Conservation (phyloP, 805 yeast species). For the Tetrapisispora fleetii region DNA sequence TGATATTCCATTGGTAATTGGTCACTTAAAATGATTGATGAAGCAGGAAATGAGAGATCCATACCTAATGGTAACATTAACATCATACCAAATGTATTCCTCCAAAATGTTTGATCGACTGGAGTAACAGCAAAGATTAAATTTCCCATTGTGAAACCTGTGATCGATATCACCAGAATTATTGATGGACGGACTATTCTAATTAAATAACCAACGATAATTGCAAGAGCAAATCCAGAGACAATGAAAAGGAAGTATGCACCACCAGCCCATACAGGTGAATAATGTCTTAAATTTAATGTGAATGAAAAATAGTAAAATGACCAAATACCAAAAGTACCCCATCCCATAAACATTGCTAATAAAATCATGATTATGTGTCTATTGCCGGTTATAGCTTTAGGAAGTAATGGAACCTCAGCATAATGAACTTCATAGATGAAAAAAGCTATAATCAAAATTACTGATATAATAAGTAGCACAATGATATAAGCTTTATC, state of each 20-base stretch:
- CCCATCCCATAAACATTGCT: slow-evolving; percentile 60
- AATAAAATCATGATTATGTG: slow-evolving; percentile 38
- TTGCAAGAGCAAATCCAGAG: slow-evolving; percentile 47
- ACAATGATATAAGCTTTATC: slow-evolving; percentile 44
- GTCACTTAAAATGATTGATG: slow-evolving; percentile 52
- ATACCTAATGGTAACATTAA: slow-evolving; percentile 57
- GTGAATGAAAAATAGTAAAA: slow-evolving; percentile 49
- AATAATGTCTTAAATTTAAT: slow-evolving; percentile 39
- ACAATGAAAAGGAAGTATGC: slow-evolving; percentile 39
- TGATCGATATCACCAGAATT: slow-evolving; percentile 41
- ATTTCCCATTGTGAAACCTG: slow-evolving; percentile 46
- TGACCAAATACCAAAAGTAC: slow-evolving; percentile 67
- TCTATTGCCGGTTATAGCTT: slow-evolving; percentile 35
- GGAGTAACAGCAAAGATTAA: slow-evolving; percentile 48
- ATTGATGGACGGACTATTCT: slow-evolving; percentile 39
- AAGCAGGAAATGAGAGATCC: slow-evolving; percentile 73
- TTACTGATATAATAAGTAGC: slow-evolving; percentile 41
- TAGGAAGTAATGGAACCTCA: slow-evolving; percentile 45
- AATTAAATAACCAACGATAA: slow-evolving; percentile 41
- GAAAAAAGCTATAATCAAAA: slow-evolving; percentile 38
- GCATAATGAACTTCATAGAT: slow-evolving; percentile 39
- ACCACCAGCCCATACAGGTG: slow-evolving; percentile 39
- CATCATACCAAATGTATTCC: slow-evolving; percentile 45
- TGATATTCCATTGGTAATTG: slow-evolving; percentile 53
- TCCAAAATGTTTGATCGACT: slow-evolving; percentile 49